These are phyloP conservation scores for Tetrapisispora fleetii DNA, from an alignment of 805 yeast genomes.

Conservation along the genomic window DNA sequence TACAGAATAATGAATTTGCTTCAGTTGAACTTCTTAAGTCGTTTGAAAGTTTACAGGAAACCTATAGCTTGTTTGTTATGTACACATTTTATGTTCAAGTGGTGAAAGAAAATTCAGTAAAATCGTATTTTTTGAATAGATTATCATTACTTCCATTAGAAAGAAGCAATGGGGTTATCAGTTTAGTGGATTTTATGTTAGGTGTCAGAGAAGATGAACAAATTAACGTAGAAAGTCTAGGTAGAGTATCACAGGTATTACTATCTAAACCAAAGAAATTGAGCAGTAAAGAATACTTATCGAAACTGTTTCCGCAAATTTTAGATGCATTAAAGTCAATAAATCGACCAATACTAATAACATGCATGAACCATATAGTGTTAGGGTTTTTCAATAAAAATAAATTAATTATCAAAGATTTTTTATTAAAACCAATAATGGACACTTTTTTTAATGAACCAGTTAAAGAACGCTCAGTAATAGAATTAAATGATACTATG, in stretches of 20 bases:
- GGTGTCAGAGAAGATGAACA: constrained; percentile 65
- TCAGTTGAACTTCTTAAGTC: constrained; percentile 26
- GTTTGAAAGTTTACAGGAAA: constrained; percentile 41
- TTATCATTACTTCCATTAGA: constrained; percentile 46
- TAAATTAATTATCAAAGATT: constrained; percentile 43
- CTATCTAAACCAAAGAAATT: constrained; percentile 50
- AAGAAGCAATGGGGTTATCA: constrained; percentile 55
- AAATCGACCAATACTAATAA: constrained; percentile 50
- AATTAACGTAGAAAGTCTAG: constrained; percentile 53
- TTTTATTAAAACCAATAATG: constrained; percentile 46
- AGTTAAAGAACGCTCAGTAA: constrained; percentile 34
- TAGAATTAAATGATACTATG: constrained; percentile 47
- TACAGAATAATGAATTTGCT: constrained; percentile 5
- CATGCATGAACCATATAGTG: constrained; percentile 47
- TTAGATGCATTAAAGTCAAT: constrained; percentile 47
- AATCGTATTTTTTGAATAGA: constrained; percentile 36
- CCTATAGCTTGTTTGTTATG: constrained; percentile 55
- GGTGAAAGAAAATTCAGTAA: constrained; percentile 38
- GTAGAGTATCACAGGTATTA: constrained; percentile 56
- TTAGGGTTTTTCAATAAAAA: constrained; percentile 44
- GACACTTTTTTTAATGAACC: constrained; percentile 25
- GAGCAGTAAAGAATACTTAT: constrained; percentile 41
- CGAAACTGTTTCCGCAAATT: constrained; percentile 52
- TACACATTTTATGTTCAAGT: constrained; percentile 50
- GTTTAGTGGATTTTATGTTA: constrained; percentile 64